phyloP scores from a whole-genome alignment of 2,329 filamentous ascomycete species.

The Hymenoscyphus infarciens region DNA sequence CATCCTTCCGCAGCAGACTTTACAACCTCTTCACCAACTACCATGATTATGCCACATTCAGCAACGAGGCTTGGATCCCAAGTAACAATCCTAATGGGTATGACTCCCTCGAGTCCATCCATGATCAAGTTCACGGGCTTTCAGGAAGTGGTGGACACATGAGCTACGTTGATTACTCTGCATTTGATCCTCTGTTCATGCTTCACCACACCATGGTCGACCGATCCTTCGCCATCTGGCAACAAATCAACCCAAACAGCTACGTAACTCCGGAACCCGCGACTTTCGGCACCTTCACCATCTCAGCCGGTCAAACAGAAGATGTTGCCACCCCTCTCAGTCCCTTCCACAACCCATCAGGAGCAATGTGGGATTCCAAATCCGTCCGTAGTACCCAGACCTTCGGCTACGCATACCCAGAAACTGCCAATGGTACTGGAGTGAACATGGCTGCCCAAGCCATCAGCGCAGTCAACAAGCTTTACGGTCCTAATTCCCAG shows the following conservation, averaged over 20 bases:
- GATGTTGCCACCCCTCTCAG: conserved; percentile 37
- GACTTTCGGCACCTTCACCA: conserved; percentile 36
- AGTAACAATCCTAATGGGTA: conserved; percentile 43
- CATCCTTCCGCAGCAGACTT: conserved; percentile 57
- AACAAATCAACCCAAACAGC: conserved; percentile 40
- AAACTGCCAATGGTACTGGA: conserved; percentile 46
- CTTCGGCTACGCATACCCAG: conserved; percentile 31
- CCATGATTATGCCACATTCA: conserved; percentile 63
- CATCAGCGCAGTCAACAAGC: conserved; percentile 53
- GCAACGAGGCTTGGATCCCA: conserved; percentile 62
- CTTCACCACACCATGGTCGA: conserved; percentile 56
- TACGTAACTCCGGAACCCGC: conserved; percentile 36
- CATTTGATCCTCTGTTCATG: conserved; percentile 48
- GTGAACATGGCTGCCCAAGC: conserved; percentile 59
- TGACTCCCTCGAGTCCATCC: conserved; percentile 64
- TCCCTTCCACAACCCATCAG: conserved; percentile 45
- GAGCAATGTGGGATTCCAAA: conserved; percentile 43
- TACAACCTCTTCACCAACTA: conserved; percentile 67
- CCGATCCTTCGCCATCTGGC: conserved; percentile 53
- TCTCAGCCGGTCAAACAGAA: conserved; percentile 18
- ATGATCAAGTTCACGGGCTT: conserved; percentile 62
- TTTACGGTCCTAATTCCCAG: conserved; percentile 40
- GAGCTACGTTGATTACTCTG: conserved; percentile 41
- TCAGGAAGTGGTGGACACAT: conserved; percentile 51
- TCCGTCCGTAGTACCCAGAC: conserved; percentile 18